Base-by-base conservation (phyloP, 179 eudicot species). In the Beta macrorhiza region DNA sequence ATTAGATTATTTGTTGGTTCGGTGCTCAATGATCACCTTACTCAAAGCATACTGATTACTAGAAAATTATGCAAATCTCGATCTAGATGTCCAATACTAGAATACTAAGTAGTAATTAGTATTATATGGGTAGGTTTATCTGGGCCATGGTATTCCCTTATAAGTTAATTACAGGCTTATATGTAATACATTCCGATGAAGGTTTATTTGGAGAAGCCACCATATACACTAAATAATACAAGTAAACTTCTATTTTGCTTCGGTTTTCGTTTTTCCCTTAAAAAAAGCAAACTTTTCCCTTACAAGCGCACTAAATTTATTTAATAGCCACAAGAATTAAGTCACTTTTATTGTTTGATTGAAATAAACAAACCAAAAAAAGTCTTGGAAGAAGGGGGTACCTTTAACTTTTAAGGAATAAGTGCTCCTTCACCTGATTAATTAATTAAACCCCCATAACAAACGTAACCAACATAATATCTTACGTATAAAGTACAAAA, bases 191-290 rank as follows among this genome's bases (percentile, higher is more conserved):
- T 22, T 10, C 19, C 17, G 5, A 53, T 73, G 76, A 8, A 73
- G 62, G 61, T 72, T 72, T 72, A 72, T 72, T 11, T 49, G 75
- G 58, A 25, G 75, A 49, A 72, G 58, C 56, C 75, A 67, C 14
- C 11, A 58, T 58, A 14, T 67, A 67, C 37, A 14, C 45, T 9
- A 10, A 29, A 29, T 29, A 29, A 32, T 32, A 29, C 20, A 19
- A 4, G 6, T 16, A 59, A 22, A 5, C 5, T 61, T 61, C 22
- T 61, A 61, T 6, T 5, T 19, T 61, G 29, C 65, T 22, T 61
- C 25, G 65, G 19, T 61, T 19, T 5, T 61, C 65, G 25, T 6
- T 19, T 61, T 61, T n/a, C 65, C 29, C 12, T 5, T 19, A 61
- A 61, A 61, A 61, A 61, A 49, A 7, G n/a, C 7, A 9, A 7